Percentiles rank a stretch among this genome's conserved stretches.
These are phyloP conservation scores for Onygenales sp. DNA, from an alignment of 2,329 filamentous ascomycete species.

Conservation along the genomic window DNA sequence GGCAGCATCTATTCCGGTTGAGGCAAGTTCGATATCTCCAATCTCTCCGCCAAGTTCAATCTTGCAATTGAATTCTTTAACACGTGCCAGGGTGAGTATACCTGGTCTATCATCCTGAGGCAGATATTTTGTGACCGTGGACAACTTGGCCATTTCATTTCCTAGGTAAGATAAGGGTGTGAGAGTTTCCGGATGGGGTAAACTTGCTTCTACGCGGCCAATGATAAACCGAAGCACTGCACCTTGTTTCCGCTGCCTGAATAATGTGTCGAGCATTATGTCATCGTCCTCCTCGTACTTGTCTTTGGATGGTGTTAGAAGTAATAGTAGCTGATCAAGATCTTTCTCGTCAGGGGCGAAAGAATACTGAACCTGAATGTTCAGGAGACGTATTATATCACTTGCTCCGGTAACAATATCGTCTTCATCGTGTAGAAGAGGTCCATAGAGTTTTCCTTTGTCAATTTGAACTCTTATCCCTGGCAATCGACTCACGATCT, in stretches of 20 bases:
- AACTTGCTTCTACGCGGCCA: constrained; percentile 51
- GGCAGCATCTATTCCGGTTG: constrained; percentile 58
- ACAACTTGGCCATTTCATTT: constrained; percentile 71
- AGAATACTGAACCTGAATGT: constrained; percentile 64
- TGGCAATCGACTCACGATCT: constrained; percentile 65
- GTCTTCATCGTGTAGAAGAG: constrained; percentile 45
- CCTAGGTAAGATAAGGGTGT: constrained; percentile 60
- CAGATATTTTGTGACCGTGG: constrained; percentile 85
- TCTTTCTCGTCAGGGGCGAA: constrained; percentile 67
- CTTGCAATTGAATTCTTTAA: constrained; percentile 54
- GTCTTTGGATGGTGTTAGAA: constrained; percentile 86
- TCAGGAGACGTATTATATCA: constrained; percentile 50
- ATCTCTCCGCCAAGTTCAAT: constrained; percentile 59
- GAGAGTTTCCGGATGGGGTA: constrained; percentile 57
- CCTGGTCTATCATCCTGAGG: constrained; percentile 93
- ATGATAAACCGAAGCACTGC: constrained; percentile 65
- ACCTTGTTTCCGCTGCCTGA: constrained; percentile 79
- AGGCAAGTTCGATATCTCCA: constrained; percentile 51
- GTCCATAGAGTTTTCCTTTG: constrained; percentile 65
- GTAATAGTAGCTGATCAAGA: constrained; percentile 67
- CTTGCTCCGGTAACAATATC: constrained; percentile 5
- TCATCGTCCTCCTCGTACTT: constrained; percentile 86
- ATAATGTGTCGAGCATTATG: constrained; percentile 84
- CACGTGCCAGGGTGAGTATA: constrained; percentile 60
- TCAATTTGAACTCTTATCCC: constrained; percentile 65